These are phyloP conservation scores for Phyllostachys edulis DNA, from an alignment of 176 grass and related monocot genomes.

Conservation along the genomic window DNA sequence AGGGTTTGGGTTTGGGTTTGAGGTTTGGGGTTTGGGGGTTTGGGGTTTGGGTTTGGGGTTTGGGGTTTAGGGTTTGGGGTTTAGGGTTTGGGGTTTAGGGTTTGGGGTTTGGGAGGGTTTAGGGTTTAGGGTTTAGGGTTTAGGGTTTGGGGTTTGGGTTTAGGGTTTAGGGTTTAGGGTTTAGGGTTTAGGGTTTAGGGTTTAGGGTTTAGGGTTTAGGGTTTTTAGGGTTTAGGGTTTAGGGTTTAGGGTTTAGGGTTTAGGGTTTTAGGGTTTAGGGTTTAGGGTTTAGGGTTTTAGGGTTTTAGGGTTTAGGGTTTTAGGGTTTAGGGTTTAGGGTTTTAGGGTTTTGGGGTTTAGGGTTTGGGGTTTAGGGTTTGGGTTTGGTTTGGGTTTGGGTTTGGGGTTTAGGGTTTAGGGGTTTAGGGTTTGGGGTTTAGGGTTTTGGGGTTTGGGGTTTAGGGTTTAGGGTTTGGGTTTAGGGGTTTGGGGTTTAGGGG, in stretches of 20 bases:
- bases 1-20: no score
- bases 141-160: not conserved
- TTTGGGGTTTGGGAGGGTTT: slow-evolving; percentile 12
- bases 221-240: no score
- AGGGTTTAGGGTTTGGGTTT: slow-evolving; percentile 31
- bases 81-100: slow-evolving; percentile 28
- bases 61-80: slow-evolving; percentile 31
- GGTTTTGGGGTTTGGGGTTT: no score
- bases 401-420: slow-evolving; percentile 32
- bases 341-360: slow-evolving; percentile 20
- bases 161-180: slow-evolving; percentile 12
- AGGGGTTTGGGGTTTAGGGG: slow-evolving; percentile 32
- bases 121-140: not conserved
- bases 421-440: slow-evolving; percentile 23
- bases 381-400: no score
- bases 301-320: slow-evolving; percentile 23
- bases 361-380: slow-evolving; percentile 23
- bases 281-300: not conserved
- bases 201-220: no score
- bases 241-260: slow-evolving; percentile 22
- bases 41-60: slow-evolving; percentile 12
- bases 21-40: not conserved
- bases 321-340: no score
- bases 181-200: slow-evolving; percentile 12
- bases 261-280: slow-evolving; percentile 33